Percentiles rank a stretch among this genome's conserved stretches.
Evolutionary conservation across 2,329 filamentous ascomycete genomes (phyloP).

Genomic region (Penicillium nordicum): DNA sequence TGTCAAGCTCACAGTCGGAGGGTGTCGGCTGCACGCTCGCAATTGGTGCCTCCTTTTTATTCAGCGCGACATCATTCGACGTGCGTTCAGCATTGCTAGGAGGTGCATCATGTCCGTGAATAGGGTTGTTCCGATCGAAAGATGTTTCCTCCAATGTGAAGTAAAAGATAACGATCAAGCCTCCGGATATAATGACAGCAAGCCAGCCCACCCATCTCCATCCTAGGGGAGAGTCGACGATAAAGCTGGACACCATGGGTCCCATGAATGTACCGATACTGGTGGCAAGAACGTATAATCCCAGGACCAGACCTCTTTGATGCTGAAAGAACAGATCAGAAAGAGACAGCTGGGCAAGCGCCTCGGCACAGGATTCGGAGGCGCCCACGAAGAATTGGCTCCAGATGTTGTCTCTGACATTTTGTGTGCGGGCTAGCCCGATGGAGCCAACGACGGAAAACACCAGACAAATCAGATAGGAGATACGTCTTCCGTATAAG

Average conservation of each 20-base stretch:
- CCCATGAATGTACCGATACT: constrained; percentile 57
- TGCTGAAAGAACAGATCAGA: constrained; percentile 59
- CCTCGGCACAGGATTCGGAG: constrained; percentile 56
- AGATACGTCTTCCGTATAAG: constrained; percentile 53
- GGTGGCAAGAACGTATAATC: constrained; percentile 55
- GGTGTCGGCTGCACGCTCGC: neutral
- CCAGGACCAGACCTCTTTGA: constrained; percentile 53
- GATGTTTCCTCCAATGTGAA: constrained; percentile 54
- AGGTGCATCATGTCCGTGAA: constrained; percentile 6
- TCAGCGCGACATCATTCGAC: neutral
- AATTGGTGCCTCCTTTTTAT: constrained; percentile 2
- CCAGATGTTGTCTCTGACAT: constrained; percentile 49
- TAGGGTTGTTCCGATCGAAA: constrained; percentile 22
- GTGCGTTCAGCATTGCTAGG: neutral
- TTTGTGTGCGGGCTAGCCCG: constrained; percentile 51
- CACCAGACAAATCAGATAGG: constrained; percentile 54
- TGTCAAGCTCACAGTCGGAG: constrained; percentile 1
- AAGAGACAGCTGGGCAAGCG: constrained; percentile 55
- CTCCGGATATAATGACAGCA: constrained; percentile 49
- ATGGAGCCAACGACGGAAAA: constrained; percentile 51
- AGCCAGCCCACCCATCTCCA: constrained; percentile 58
- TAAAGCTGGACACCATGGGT: constrained; percentile 52
- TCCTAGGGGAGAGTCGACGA: constrained; percentile 45
- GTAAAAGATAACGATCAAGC: constrained; percentile 48
- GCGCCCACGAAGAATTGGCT: constrained; percentile 58